Evolutionary conservation across 2,329 filamentous ascomycete genomes (phyloP), one percentile per base, ranked within the genome.

Genomic region (Alternaria rosae): DNA sequence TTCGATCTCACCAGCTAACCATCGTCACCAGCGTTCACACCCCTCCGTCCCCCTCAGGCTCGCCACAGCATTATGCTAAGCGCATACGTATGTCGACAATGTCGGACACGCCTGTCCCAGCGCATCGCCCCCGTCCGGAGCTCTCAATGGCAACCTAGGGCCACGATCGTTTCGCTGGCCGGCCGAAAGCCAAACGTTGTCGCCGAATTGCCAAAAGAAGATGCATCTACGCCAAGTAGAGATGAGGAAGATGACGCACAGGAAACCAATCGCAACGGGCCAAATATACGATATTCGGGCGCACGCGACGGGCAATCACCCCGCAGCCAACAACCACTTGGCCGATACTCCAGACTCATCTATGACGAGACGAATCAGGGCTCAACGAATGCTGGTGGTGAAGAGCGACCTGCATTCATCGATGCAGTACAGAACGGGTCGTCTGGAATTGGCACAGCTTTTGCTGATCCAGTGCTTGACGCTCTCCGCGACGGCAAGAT

Each of bases 81-180:
- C 68, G 70, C 75, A 6, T 76, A 78, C 61, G 62, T 79, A 23
- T 79, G 77, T 58, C 71, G 69, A 10, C 74, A 74, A 61, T 79
- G 77, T 59, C 72, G 74, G 50, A 52, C 57, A 28, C 70, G 69
- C 10, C 65, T 78, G 11, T 41, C 53, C 5, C 67, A 63, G 54
- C 71, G 64, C 61, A 47, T 54, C 41, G 38, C 45, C 7, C 48
- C 48, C 25, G 41, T 56, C 6, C 66, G 55, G 38, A 60, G 50
- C 25, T 64, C 63, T 20, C 76, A 75, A 74, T 76, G 73, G 72
- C 75, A 75, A 48, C 57, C 72, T 30, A 65, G 67, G 63, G 73
- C 76, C 55, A 74, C 75, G 11, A 76, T 79, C 57, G 60, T 76
- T 43, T 78, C 76, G 47, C 61, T 79, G 30, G 66, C 66, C 28